Evolutionary conservation across 148 eudicot species (phyloP).

Genomic region (Pouteria glomerata): DNA sequence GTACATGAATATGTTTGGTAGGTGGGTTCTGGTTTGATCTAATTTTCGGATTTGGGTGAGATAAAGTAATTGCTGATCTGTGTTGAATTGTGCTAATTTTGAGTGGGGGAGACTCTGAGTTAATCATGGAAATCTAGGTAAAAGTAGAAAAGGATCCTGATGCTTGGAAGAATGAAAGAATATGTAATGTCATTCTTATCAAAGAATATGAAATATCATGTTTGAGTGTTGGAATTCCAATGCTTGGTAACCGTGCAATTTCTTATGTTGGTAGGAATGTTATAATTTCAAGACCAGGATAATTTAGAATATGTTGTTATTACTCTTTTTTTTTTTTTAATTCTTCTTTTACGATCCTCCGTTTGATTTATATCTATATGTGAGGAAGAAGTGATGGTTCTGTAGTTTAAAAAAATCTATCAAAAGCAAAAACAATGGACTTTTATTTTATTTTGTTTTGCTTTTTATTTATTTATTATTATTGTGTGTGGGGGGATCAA

Average conservation of each 20-base stretch:
- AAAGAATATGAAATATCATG: neutral
- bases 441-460: neutral
- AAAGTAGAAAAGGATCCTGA: neutral
- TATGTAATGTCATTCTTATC: neutral
- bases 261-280: conserved; percentile 2
- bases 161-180: neutral
- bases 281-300: neutral
- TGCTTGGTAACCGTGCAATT: conserved; percentile 3
- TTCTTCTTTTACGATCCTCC: neutral
- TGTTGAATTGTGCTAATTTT: neutral
- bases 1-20: neutral
- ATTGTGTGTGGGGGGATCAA: too few species aligned
- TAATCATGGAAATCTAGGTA: neutral
- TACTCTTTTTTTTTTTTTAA: too few species aligned
- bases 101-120: neutral
- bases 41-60: neutral
- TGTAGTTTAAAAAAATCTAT: neutral
- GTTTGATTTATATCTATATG: neutral
- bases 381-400: neutral
- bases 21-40: conserved; percentile 1
- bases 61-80: neutral
- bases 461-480: neutral
- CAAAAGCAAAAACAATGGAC: neutral
- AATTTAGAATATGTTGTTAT: neutral
- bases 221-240: neutral